phyloP scores from a whole-genome alignment of 345 rosid species.

The Eucalyptus melliodora region DNA sequence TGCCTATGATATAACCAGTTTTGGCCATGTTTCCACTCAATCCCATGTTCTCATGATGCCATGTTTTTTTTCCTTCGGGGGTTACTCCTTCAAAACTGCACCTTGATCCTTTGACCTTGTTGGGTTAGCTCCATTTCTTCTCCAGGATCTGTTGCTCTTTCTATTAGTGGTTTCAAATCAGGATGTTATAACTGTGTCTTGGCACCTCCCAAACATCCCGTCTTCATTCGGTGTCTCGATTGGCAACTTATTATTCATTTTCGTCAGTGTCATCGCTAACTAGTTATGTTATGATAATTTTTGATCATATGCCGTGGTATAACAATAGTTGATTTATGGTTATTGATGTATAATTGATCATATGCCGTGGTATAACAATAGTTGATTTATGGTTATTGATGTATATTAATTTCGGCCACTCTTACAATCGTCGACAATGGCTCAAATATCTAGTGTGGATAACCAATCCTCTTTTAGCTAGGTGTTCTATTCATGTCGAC shows the following conservation, averaged over 20 bases:
- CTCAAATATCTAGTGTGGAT: not conserved
- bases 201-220: not conserved
- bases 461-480: not conserved
- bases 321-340: not conserved
- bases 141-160: not conserved
- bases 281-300: not conserved
- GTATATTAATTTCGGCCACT: not conserved
- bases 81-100: not conserved
- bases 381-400: not conserved
- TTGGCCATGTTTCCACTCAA: not conserved
- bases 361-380: not conserved
- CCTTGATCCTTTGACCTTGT: not conserved
- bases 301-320: not conserved
- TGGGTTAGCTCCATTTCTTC: not conserved
- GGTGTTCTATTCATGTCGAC: not conserved
- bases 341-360: not conserved
- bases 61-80: not conserved
- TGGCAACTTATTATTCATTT: not conserved
- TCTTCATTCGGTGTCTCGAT: not conserved
- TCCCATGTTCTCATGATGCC: not conserved
- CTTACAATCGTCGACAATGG: not conserved
- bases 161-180: not conserved
- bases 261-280: not conserved
- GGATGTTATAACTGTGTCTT: not conserved
- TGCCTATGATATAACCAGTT: not conserved